Percentiles rank a stretch among this genome's conserved stretches.
phyloP scores from a whole-genome alignment of 495 filamentous ascomycete species.

The Penicillium flavigenum region DNA sequence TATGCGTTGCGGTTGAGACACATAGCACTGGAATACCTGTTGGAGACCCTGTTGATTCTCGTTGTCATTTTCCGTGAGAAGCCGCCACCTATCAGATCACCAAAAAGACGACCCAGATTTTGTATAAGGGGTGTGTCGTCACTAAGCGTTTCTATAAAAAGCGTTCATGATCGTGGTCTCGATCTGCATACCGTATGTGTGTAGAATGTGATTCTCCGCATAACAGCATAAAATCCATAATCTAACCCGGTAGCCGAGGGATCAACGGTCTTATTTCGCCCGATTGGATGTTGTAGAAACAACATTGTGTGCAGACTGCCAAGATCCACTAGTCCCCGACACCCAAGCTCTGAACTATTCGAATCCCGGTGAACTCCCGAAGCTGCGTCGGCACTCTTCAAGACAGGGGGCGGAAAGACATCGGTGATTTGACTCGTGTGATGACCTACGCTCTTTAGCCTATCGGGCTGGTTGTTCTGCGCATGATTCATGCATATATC shows the following conservation, averaged over 20 bases:
- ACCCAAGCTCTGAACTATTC: not conserved
- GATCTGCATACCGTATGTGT: not conserved
- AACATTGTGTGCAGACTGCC: not conserved
- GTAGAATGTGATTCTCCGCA: not conserved
- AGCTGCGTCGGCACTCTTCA: not conserved
- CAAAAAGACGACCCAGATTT: not conserved
- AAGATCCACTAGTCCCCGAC: slow-evolving; percentile 8
- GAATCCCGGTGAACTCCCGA: not conserved
- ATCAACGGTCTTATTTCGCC: slow-evolving; percentile 23
- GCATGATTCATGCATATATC: not conserved
- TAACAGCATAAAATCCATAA: not conserved
- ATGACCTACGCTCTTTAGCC: not conserved
- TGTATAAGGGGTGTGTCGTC: not conserved
- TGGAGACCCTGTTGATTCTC: not conserved
- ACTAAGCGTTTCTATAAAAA: not conserved
- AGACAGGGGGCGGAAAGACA: not conserved
- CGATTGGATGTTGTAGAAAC: not conserved
- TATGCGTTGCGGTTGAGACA: too few species aligned
- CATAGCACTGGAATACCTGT: not conserved
- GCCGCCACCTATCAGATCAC: not conserved
- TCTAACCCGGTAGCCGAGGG: slow-evolving; percentile 45
- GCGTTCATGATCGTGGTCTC: not conserved
- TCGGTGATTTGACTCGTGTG: slow-evolving; percentile 1
- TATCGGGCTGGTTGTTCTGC: not conserved
- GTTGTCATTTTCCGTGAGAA: too few species aligned